phyloP scores from a whole-genome alignment of 2,329 filamentous ascomycete genomes.

The Emergomyces orientalis region DNA sequence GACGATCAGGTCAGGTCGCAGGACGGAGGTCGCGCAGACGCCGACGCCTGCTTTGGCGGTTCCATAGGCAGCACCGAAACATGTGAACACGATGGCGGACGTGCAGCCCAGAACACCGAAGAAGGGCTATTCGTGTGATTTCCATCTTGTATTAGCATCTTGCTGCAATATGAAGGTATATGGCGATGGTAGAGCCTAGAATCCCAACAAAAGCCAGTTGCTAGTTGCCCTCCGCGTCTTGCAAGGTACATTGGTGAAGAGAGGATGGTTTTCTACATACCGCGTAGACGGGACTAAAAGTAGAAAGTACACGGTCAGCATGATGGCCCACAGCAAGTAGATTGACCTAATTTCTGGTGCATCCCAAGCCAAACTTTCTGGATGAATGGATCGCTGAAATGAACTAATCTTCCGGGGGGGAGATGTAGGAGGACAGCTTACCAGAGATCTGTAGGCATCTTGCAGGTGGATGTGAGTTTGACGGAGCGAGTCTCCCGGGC shows the following conservation, averaged over 20 bases:
- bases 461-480: background rate
- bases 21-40: conserved; percentile 96
- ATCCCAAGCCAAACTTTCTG: background rate
- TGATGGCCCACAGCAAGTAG: background rate
- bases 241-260: no score
- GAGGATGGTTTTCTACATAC: conserved; percentile 55
- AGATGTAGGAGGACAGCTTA: conserved; percentile 46
- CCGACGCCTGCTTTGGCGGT: conserved; percentile 98
- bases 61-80: conserved; percentile 92
- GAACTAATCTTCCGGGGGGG: conserved; percentile 5
- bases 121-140: conserved; percentile 55
- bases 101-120: conserved; percentile 97
- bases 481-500: conserved; percentile 12
- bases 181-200: background rate
- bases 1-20: conserved; percentile 94
- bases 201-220: background rate
- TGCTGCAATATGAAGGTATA: conserved; percentile 14
- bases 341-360: background rate
- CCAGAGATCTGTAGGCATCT: conserved; percentile 73
- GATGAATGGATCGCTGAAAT: background rate
- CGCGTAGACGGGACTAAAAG: conserved; percentile 85
- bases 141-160: conserved; percentile 14
- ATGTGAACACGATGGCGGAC: conserved; percentile 90
- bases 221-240: background rate
- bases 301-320: conserved; percentile 17